phyloP scores from a whole-genome alignment of 1,284 basidiomycete species.

The Ganoderma multipileum region DNA sequence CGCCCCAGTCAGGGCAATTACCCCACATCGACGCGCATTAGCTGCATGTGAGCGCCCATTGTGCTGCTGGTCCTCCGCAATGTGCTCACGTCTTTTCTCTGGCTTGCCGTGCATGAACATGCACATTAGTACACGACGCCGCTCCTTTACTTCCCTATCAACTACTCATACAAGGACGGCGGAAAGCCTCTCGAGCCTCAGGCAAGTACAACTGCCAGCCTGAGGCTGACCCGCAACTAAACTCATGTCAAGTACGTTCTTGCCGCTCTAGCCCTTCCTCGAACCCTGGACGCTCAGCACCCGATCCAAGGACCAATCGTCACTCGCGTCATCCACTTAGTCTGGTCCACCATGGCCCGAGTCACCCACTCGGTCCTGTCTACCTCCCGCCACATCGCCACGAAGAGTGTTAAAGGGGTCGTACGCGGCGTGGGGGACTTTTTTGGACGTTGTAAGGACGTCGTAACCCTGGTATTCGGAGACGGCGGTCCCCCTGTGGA shows the following conservation, averaged over 20 bases:
- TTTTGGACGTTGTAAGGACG: background rate
- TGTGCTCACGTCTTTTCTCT: background rate
- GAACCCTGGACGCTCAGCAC: background rate
- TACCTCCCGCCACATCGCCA: background rate
- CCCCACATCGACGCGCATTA: background rate
- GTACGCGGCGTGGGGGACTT: background rate
- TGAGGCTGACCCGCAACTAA: background rate
- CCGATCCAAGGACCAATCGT: background rate
- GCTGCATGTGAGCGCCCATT: background rate
- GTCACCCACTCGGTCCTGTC: background rate
- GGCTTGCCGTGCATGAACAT: no score
- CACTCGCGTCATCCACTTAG: background rate
- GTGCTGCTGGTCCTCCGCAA: background rate
- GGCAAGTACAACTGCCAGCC: background rate
- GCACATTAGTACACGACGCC: background rate
- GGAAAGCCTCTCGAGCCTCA: background rate
- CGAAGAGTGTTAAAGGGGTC: background rate
- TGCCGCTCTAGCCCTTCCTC: background rate
- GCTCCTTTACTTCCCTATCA: background rate
- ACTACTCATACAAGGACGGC: background rate
- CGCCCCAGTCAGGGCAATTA: background rate
- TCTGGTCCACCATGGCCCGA: background rate
- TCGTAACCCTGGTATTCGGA: background rate
- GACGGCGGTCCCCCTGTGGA: background rate
- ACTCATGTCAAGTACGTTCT: background rate